Percentiles rank a stretch among this genome's conserved stretches.
Conservation (phyloP, 1,284 basidiomycete species). For the Meira miltonrushii region DNA sequence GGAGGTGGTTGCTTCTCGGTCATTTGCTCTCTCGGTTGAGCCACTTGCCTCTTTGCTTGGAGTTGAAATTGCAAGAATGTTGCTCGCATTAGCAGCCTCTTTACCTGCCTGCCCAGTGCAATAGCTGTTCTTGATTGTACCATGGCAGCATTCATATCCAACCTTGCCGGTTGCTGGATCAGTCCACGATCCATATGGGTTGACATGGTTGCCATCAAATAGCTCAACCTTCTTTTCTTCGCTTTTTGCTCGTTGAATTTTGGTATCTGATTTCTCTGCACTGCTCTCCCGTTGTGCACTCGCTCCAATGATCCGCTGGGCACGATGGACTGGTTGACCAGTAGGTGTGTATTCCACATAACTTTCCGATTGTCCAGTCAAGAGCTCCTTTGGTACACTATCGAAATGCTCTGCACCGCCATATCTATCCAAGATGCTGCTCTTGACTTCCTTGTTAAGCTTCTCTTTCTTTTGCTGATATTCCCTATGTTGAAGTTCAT, state of each 20-base stretch:
- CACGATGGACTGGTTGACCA: slow-evolving; percentile 84
- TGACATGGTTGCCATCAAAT: slow-evolving; percentile 85
- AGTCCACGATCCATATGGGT: slow-evolving; percentile 96
- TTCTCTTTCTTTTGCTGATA: slow-evolving; percentile 88
- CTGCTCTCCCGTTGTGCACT: not conserved
- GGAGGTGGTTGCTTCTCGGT: slow-evolving; percentile 15
- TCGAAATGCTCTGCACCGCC: slow-evolving; percentile 92
- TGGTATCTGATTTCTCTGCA: not conserved
- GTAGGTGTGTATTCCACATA: slow-evolving; percentile 95
- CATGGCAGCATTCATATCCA: slow-evolving; percentile 96
- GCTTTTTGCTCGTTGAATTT: not conserved
- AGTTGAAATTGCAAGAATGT: slow-evolving; percentile 50
- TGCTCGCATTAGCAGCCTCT: slow-evolving; percentile 66
- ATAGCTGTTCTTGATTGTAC: slow-evolving; percentile 76
- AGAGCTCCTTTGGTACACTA: slow-evolving; percentile 76
- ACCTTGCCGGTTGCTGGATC: slow-evolving; percentile 67
- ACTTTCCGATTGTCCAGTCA: slow-evolving; percentile 89
- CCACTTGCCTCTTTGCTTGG: slow-evolving; percentile 31
- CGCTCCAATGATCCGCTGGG: not conserved
- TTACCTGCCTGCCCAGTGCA: slow-evolving; percentile 87
- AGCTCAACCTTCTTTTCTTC: slow-evolving; percentile 54
- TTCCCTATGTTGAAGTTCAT: slow-evolving; percentile 82
- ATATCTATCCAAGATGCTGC: slow-evolving; percentile 61
- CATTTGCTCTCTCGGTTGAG: not conserved
- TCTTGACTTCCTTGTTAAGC: slow-evolving; percentile 77